Evolutionary conservation across 129 eudicot species (phyloP).

Genomic region (Pseudognaphalium luteoalbum): DNA sequence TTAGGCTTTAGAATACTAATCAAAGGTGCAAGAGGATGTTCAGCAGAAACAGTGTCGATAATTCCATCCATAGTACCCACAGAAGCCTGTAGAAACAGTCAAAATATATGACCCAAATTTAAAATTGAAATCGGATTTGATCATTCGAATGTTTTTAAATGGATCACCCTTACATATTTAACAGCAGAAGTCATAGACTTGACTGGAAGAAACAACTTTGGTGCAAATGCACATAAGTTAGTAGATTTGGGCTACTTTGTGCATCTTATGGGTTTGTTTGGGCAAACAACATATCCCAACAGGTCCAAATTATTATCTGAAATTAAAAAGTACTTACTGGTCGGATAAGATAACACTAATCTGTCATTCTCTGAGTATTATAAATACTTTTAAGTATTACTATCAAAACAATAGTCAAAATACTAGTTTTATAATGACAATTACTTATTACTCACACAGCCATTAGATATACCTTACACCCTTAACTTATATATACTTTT

Average conservation of each 20-base stretch:
- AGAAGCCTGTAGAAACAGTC: conserved; percentile 29
- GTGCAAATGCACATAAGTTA: neutral
- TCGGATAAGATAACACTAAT: neutral
- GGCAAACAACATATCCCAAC: neutral
- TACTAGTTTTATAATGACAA: too few species aligned
- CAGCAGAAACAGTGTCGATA: conserved; percentile 40
- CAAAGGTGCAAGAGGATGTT: conserved; percentile 37
- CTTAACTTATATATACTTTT: too few species aligned
- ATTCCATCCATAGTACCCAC: conserved; percentile 42
- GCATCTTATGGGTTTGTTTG: neutral
- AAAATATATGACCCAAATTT: neutral
- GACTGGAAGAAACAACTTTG: neutral
- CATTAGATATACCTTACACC: too few species aligned
- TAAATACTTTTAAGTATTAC: neutral
- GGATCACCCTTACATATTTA: neutral
- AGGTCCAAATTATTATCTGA: neutral
- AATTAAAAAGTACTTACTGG: neutral
- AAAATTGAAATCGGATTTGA: neutral
- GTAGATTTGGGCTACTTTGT: neutral
- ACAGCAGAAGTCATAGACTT: neutral
- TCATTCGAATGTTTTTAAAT: neutral
- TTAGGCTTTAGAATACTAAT: conserved; percentile 35
- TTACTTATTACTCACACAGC: too few species aligned
- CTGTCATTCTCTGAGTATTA: neutral
- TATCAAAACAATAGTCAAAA: neutral